Base-by-base conservation (phyloP, 805 yeast species). In the Candida glaebosa region DNA sequence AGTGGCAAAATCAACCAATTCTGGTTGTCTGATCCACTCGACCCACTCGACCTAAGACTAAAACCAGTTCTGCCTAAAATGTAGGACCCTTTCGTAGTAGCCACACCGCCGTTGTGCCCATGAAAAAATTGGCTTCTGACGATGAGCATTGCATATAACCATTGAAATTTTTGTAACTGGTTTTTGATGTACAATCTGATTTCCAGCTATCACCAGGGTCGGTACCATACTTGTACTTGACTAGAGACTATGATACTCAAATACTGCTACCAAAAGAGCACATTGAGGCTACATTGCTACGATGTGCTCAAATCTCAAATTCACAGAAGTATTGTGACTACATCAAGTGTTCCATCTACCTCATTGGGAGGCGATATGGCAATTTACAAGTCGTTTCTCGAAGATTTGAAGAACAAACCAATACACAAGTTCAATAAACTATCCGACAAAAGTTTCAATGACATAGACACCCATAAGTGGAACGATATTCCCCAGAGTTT, bases 391-490 rank as follows among this genome's bases (percentile, higher is more conserved):
- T 26, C 43, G 4, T 42, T 48, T 26, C 34, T 48, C 15, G 47
- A 48, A n/a, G 51, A 48, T 28, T 40, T 48, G 22, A 48, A 43
- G 33, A 41, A 43, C 15, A 41, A 40, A 24, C 18, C 18, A 14
- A 24, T 20, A 14, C 19, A 31, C 15, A 28, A 18, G 7, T 8
- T 18, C 15, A 28, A 10, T 15, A 24, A 17, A 15, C 6, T 22
- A 17, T 33, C 31, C 7, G 12, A 16, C 15, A 32, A 32, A n/a
- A 39, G 31, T 14, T 39, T 24, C 22, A 32, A 26, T 17, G 41
- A 39, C 7, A 32, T 39, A 7, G 36, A 33, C 17, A 32, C 19
- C 20, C 4, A 10, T 4, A 15, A 15, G 7, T 18, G n/a, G 34
- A 38, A 45, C 22, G 39, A 40, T 33, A 32, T 41, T 10, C 44